Evolutionary conservation across 352 stramenopile species (phyloP).

Genomic region (Phytophthora cactorum): DNA sequence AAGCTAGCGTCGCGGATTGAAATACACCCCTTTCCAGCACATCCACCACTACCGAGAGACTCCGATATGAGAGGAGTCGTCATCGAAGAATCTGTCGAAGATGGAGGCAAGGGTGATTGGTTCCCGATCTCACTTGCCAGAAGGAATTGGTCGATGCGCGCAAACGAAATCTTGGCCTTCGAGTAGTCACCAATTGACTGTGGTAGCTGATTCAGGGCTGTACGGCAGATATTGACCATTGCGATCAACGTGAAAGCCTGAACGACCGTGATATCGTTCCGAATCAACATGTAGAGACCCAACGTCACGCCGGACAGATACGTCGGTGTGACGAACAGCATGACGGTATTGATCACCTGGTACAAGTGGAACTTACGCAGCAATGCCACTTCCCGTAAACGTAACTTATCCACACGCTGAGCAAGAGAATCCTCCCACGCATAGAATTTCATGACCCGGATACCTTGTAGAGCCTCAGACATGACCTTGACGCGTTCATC

Average conservation of each 20-base stretch:
- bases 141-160: constrained; percentile 20
- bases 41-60: neutral
- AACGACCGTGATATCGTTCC: constrained; percentile 23
- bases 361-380: constrained; percentile 43
- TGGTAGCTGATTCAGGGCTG: constrained; percentile 15
- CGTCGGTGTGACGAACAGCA: constrained; percentile 59
- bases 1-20: neutral
- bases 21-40: neutral
- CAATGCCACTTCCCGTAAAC: constrained; percentile 43
- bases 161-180: constrained; percentile 28
- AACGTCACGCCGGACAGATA: constrained; percentile 40
- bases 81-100: neutral
- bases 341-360: constrained; percentile 63
- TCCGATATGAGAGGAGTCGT: neutral
- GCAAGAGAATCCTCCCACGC: constrained; percentile 63
- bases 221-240: constrained; percentile 33
- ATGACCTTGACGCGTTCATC: constrained; percentile 90
- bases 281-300: constrained; percentile 44
- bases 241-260: constrained; percentile 35
- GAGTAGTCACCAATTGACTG: constrained; percentile 15
- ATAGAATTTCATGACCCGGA: constrained; percentile 91
- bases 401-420: constrained; percentile 40
- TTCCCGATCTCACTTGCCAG: neutral
- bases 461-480: constrained; percentile 90
- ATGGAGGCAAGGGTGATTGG: no score